phyloP scores from a whole-genome alignment of 2,329 filamentous ascomycete species.

The Phialophora expanda region DNA sequence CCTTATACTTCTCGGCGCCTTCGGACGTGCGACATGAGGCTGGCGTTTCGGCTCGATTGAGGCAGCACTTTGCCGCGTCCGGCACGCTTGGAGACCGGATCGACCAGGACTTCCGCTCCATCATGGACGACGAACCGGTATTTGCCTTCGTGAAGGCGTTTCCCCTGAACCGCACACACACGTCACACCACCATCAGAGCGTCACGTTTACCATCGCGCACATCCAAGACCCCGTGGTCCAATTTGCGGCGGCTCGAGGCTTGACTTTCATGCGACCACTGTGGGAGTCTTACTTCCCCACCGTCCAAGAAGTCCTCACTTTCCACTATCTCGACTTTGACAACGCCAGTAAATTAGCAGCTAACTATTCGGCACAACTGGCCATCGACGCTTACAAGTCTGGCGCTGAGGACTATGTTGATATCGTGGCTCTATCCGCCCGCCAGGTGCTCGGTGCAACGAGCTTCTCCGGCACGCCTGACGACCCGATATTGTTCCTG shows the following conservation, averaged over 20 bases:
- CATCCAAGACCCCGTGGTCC: slow-evolving; percentile 77
- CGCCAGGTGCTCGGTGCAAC: slow-evolving; percentile 81
- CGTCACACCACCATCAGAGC: slow-evolving; percentile 44
- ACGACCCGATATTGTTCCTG: slow-evolving; percentile 75
- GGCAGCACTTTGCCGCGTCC: slow-evolving; percentile 71
- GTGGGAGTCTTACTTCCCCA: slow-evolving; percentile 76
- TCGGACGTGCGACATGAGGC: slow-evolving; percentile 70
- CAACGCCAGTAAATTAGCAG: slow-evolving; percentile 66
- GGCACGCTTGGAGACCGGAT: slow-evolving; percentile 70
- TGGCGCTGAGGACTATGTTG: slow-evolving; percentile 74
- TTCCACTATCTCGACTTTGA: slow-evolving; percentile 79
- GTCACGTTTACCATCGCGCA: slow-evolving; percentile 77
- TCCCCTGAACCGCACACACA: slow-evolving; percentile 52
- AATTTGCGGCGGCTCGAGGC: slow-evolving; percentile 77
- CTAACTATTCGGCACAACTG: slow-evolving; percentile 75
- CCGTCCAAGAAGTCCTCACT: slow-evolving; percentile 66
- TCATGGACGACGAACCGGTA: slow-evolving; percentile 79
- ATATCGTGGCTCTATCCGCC: slow-evolving; percentile 77
- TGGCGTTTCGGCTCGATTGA: slow-evolving; percentile 69
- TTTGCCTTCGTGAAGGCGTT: slow-evolving; percentile 78
- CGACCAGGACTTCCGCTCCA: slow-evolving; percentile 69
- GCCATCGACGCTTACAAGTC: slow-evolving; percentile 73
- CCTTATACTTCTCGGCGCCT: slow-evolving; percentile 75
- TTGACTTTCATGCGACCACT: slow-evolving; percentile 78
- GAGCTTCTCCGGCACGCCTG: slow-evolving; percentile 72